phyloP scores from a whole-genome alignment of 2,329 filamentous ascomycete species.

The Cercospora sesami region DNA sequence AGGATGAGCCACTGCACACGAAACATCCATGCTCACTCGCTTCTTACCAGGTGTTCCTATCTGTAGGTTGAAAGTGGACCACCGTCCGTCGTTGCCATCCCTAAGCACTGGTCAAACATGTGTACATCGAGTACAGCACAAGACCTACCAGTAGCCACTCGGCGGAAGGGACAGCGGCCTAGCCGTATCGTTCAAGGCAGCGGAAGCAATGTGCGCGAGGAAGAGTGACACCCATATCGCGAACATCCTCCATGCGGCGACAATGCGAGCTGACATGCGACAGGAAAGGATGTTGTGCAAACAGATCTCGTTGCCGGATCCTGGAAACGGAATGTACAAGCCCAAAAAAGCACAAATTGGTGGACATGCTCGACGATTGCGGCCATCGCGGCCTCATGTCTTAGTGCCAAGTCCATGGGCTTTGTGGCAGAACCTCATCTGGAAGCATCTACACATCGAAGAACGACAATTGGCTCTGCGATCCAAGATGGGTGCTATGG shows the following conservation, averaged over 20 bases:
- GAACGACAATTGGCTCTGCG: not conserved
- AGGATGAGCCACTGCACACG: not conserved
- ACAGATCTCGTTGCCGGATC: not conserved
- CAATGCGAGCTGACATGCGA: not conserved
- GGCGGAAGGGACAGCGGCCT: conserved; percentile 1
- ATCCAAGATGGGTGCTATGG: not conserved
- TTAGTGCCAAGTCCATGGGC: not conserved
- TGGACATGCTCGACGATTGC: too few relatives aligned
- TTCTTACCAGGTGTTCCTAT: conserved; percentile 15
- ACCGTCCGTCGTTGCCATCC: conserved; percentile 21
- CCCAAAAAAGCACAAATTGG: too few relatives aligned
- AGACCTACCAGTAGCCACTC: not conserved
- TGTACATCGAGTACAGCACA: too few relatives aligned
- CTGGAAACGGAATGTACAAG: not conserved
- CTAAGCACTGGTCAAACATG: not conserved
- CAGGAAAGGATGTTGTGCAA: not conserved
- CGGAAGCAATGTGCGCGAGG: not conserved
- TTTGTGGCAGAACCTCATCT: not conserved
- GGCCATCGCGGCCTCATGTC: not conserved
- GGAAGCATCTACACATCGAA: not conserved
- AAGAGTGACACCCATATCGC: not conserved
- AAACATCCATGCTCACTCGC: not conserved
- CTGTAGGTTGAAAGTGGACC: conserved; percentile 18
- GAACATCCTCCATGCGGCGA: not conserved
- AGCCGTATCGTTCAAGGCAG: not conserved